Conservation (phyloP, 208 protist species). For the Leishmania tarentolae region DNA sequence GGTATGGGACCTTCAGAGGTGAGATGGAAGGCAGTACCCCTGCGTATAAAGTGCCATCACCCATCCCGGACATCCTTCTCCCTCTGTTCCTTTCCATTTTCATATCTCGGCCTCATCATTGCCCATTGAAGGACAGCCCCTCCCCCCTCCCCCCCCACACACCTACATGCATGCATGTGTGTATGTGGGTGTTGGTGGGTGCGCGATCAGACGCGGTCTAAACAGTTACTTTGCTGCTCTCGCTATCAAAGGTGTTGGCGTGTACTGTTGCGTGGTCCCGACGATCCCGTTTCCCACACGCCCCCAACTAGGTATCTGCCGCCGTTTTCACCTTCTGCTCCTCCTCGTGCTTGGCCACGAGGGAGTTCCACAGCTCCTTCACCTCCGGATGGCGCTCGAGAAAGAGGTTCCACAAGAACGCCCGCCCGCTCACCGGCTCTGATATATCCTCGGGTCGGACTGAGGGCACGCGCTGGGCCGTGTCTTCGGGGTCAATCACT, state of each 20-base stretch:
- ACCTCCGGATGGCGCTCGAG: constrained; percentile 80
- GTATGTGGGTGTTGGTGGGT: not conserved
- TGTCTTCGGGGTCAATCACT: constrained; percentile 66
- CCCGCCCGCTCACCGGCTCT: constrained; percentile 61
- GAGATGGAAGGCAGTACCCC: not conserved
- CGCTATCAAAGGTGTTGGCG: not conserved
- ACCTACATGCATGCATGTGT: not conserved
- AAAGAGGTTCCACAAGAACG: constrained; percentile 83
- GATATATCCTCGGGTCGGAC: constrained; percentile 62
- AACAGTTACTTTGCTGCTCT: not conserved
- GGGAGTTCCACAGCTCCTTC: constrained; percentile 55
- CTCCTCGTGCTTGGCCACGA: constrained; percentile 51
- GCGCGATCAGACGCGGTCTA: not conserved
- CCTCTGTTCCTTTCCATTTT: not conserved
- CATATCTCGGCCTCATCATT: not conserved
- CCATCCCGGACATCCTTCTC: not conserved
- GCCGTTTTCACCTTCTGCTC: constrained; percentile 1
- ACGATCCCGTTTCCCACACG: not conserved
- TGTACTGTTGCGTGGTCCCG: not conserved
- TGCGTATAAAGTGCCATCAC: not conserved
- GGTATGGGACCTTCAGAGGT: not conserved
- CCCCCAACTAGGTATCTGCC: not conserved
- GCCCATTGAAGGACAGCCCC: not conserved
- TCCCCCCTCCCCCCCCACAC: not conserved
- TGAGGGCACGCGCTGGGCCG: constrained; percentile 48